Conservation (phyloP, 495 filamentous ascomycete genomes). For the Tuber calosporum region DNA sequence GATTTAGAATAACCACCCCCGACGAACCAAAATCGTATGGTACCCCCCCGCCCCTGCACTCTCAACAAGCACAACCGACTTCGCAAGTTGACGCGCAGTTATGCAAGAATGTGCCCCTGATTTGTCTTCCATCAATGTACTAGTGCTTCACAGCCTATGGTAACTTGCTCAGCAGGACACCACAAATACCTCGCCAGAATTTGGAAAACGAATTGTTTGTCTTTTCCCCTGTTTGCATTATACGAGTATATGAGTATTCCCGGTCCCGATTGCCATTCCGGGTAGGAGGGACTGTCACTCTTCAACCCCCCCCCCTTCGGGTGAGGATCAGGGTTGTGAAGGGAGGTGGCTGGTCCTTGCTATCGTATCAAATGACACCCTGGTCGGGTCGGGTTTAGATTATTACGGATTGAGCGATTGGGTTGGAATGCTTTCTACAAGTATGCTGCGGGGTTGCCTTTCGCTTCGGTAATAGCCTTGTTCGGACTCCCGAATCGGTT, state of each 20-base stretch:
- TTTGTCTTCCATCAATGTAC: background rate
- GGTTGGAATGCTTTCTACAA: background rate
- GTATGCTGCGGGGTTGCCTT: background rate
- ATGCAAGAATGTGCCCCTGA: background rate
- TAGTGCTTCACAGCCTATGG: background rate
- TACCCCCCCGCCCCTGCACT: too few relatives aligned
- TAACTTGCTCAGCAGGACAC: background rate
- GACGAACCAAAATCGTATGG: background rate
- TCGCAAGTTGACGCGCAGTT: background rate
- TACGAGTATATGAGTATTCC: background rate
- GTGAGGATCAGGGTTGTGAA: background rate
- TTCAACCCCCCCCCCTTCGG: background rate
- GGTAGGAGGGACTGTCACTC: background rate
- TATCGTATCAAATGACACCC: too few relatives aligned
- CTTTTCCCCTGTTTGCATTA: background rate
- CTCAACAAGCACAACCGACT: background rate
- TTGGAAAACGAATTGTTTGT: background rate
- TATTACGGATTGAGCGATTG: background rate
- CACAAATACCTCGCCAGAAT: background rate
- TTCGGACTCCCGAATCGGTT: too few relatives aligned
- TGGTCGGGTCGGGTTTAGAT: background rate
- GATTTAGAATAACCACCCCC: background rate
- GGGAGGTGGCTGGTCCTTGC: background rate
- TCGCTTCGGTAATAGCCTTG: background rate
- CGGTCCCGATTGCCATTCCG: background rate